phyloP scores from a whole-genome alignment of 164 flowering plant species.

The Kingdonia uniflora region DNA sequence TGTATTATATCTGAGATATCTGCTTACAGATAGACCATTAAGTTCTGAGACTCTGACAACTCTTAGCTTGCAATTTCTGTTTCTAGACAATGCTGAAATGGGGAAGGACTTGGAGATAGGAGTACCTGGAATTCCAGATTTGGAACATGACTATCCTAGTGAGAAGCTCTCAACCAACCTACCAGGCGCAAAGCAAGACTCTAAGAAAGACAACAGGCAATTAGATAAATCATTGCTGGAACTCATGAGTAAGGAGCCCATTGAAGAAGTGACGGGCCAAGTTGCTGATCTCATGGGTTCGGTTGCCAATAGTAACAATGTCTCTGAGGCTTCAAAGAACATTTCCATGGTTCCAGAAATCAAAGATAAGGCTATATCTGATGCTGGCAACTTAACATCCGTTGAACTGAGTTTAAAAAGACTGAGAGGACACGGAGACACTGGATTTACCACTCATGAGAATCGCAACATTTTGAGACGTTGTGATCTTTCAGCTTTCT shows the following conservation, averaged over 20 bases:
- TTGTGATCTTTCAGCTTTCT: neutral
- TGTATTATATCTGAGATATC: too few relatives aligned
- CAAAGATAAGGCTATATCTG: constrained; percentile 17
- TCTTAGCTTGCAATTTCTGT: too few relatives aligned
- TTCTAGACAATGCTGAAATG: constrained; percentile 32
- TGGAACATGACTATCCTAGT: constrained; percentile 18
- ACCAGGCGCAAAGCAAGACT: neutral
- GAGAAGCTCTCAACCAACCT: constrained; percentile 18
- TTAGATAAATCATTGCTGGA: constrained; percentile 19
- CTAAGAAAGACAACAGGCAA: constrained; percentile 15
- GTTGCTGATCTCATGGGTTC: constrained; percentile 15
- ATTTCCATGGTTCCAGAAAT: constrained; percentile 16
- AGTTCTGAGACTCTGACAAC: too few relatives aligned
- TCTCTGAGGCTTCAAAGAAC: constrained; percentile 16
- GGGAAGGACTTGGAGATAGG: constrained; percentile 41
- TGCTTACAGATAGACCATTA: too few relatives aligned
- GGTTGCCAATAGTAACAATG: constrained; percentile 12
- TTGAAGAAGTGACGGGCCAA: constrained; percentile 12
- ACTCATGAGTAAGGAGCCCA: constrained; percentile 13
- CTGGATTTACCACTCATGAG: neutral
- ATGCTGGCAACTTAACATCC: constrained; percentile 30
- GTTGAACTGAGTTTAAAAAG: constrained; percentile 48
- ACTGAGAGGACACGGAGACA: constrained; percentile 17
- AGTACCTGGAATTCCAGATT: constrained; percentile 19
- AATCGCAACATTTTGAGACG: neutral